Base-by-base conservation (phyloP, 2,329 filamentous ascomycete genomes). In the Aspergillus sp. region DNA sequence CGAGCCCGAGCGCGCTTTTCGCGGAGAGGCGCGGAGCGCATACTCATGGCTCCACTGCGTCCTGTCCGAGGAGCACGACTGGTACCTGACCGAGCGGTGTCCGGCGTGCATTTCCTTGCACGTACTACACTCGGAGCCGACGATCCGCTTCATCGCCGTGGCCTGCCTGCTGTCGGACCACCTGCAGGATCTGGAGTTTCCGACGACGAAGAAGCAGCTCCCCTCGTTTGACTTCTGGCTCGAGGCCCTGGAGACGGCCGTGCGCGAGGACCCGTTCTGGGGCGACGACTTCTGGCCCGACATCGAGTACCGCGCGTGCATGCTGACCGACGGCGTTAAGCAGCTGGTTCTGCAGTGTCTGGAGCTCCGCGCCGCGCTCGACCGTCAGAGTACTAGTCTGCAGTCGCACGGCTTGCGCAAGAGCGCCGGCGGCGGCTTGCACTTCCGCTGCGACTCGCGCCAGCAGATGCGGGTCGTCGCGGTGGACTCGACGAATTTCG, bases 11-110 rank as follows among this genome's bases (percentile, higher is more conserved):
- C 63, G 71, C 26, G 73, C 72, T 2, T 77, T 74, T 49, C 62
- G 66, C 2, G 69, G 70, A 4, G 67, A 72, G 32, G 72, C 72
- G 3, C 66, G 73, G 27, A 66, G 66, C 37, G 71, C 73, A 1
- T 77, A 73, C 46, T 57, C 74, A 32, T 76, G 71, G 65, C 60
- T 78, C 22, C 69, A 75, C 40, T 75, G 71, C 52, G 74, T 76
- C 37, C 51, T 77, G 14, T 60, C 58, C 8, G 71, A 74, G 32
- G 71, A 73, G 41, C 66, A 69, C 37, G 68, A 75, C 40, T 77
- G 72, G 71, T 74, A 70, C 44, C 57, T 66, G 36, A 73, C 70
- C 2, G 54, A 63, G 15, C 71, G 72, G 15, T 77, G 74, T 50
- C 72, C 73, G 19, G 58, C 58, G 29, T 66, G 62, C 39, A 55